Percentiles rank a stretch among this genome's conserved stretches.
phyloP scores from a whole-genome alignment of 352 stramenopile species.

The Blastocystis sp. region DNA sequence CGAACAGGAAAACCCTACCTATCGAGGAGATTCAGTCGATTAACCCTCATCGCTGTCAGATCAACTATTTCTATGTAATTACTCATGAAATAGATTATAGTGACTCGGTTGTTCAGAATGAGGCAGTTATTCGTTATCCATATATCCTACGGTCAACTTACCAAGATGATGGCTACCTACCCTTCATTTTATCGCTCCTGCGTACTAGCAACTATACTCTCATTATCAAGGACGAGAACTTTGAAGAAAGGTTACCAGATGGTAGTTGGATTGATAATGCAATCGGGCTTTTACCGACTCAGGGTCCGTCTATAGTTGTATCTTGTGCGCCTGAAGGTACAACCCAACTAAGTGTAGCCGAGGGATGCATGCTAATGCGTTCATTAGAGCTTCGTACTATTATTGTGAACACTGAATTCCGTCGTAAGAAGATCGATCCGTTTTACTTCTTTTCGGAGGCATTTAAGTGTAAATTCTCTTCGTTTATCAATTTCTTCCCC shows the following conservation, averaged over 20 bases:
- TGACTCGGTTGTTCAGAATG: neutral
- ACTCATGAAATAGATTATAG: neutral
- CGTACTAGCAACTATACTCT: constrained; percentile 15
- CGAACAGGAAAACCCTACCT: neutral
- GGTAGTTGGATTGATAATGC: constrained; percentile 35
- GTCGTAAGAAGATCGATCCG: neutral
- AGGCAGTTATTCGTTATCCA: neutral
- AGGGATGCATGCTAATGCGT: constrained; percentile 20
- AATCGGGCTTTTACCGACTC: neutral
- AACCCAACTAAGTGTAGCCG: neutral
- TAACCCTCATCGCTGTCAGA: neutral
- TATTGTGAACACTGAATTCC: constrained; percentile 26
- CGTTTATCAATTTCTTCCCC: neutral
- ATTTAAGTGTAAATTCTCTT: neutral
- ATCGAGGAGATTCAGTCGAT: neutral
- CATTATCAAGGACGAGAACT: constrained; percentile 20
- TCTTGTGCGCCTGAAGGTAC: neutral
- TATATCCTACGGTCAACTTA: constrained; percentile 29
- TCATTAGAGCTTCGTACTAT: neutral
- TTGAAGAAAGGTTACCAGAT: neutral
- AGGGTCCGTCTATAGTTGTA: neutral
- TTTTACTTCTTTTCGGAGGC: constrained; percentile 20
- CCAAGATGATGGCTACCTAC: neutral
- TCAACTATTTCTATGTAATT: constrained; percentile 43
- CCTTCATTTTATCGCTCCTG: constrained; percentile 3